Evolutionary conservation across 2,329 filamentous ascomycete species (phyloP), one percentile per base, ranked within the genome.

Genomic region (Teratosphaeria viscida): DNA sequence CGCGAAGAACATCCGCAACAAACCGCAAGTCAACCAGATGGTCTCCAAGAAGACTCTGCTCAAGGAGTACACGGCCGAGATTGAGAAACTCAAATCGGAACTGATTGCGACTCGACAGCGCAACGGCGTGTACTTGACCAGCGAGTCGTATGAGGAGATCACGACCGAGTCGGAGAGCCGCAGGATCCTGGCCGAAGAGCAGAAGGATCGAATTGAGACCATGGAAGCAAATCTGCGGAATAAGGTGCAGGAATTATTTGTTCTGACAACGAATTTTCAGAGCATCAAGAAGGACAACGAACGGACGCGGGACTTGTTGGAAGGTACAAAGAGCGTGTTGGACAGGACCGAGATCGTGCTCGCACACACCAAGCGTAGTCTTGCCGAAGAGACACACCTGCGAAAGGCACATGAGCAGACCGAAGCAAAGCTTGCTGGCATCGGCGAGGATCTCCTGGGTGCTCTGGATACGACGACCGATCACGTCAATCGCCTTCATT

Each of bases 1-100:
- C 54, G 94, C 94, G 16, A 99, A 99, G 79, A 97, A 99, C 67
- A 99, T 99, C 68, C 88, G 90, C 56, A 99, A 99, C 75, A 96
- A 96, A 75, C 95, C 94, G 0, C 94, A 99, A 70, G 82, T 95
- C 67, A 99, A 97, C 74, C 89, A 90, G 55, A 83, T 90, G 70
- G 85, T 97, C 64, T 92, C 90, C 64, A 99, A 97, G 75, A 95
- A 94, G 76, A 96, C 90, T 2, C 75, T 99, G 12, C 81, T 99
- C 11, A 87, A 84, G 61, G 94, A 99, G 65, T 96, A 96, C 64
- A 94, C 92, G 0, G 79, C 82, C 27, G 94, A 99, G 71, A 96
- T 99, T 57, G 91, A 99, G 73, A 94, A 90, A 71, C 79, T 99
- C 39, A 96, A 95, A 78, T 89, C 88, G 66, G 94, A 99, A 71